Evolutionary conservation across 2,329 filamentous ascomycete species (phyloP).

Genomic region (Rasamsonia emersonii): DNA sequence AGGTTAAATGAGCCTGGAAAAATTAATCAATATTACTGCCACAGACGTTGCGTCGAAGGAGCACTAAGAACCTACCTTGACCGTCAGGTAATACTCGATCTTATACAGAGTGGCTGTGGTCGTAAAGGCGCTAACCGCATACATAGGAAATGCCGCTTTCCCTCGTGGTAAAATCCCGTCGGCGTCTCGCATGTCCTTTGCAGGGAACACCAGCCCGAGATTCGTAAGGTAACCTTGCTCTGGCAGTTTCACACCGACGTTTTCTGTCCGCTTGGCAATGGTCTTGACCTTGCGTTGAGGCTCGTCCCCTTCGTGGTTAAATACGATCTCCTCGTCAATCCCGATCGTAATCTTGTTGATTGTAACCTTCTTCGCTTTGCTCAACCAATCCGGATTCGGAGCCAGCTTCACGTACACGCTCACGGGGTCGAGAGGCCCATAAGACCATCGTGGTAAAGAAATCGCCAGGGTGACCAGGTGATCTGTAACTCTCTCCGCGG

Average conservation of each 20-base stretch:
- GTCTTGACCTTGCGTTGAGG: slow-evolving; percentile 83
- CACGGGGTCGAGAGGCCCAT: slow-evolving; percentile 89
- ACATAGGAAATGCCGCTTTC: slow-evolving; percentile 80
- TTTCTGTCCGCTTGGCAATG: slow-evolving; percentile 73
- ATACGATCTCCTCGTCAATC: slow-evolving; percentile 98
- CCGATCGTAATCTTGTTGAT: slow-evolving; percentile 89
- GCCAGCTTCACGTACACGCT: slow-evolving; percentile 92
- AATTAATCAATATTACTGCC: slow-evolving; percentile 12
- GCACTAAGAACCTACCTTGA: slow-evolving; percentile 61
- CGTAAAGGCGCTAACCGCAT: slow-evolving; percentile 83
- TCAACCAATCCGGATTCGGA: slow-evolving; percentile 85
- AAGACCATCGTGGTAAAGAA: slow-evolving; percentile 90
- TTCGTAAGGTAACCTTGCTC: slow-evolving; percentile 91
- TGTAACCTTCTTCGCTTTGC: slow-evolving; percentile 81
- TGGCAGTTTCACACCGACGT: slow-evolving; percentile 74
- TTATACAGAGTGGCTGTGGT: slow-evolving; percentile 93
- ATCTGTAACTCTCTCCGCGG: slow-evolving; percentile 75
- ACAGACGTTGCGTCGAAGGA: background rate
- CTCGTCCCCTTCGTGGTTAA: slow-evolving; percentile 94
- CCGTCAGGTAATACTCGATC: slow-evolving; percentile 91
- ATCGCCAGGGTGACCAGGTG: slow-evolving; percentile 88
- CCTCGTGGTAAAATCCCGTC: slow-evolving; percentile 82
- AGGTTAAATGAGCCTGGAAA: slow-evolving; percentile 71
- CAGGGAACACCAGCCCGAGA: slow-evolving; percentile 80
- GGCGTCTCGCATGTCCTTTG: slow-evolving; percentile 74